phyloP scores from a whole-genome alignment of 495 filamentous ascomycete genomes.

The Penicillium pulvis region DNA sequence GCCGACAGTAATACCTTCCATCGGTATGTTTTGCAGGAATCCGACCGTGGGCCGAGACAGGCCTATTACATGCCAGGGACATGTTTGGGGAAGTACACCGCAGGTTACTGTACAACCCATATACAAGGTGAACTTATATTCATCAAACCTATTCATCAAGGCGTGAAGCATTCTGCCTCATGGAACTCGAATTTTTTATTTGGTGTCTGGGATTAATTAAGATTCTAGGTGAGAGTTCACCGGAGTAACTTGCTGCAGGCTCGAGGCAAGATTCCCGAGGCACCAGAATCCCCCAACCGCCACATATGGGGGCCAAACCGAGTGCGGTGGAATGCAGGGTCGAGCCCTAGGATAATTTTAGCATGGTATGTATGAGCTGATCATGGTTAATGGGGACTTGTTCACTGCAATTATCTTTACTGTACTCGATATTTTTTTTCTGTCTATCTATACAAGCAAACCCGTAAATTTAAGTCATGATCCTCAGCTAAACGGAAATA shows the following conservation, averaged over 20 bases:
- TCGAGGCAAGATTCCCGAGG: neutral
- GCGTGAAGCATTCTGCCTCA: too few species aligned
- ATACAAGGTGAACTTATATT: neutral
- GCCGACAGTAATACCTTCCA: neutral
- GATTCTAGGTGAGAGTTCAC: neutral
- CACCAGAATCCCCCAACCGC: neutral
- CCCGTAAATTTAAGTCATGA: neutral
- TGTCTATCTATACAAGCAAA: neutral
- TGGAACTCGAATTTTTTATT: too few species aligned
- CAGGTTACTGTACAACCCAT: slow-evolving; percentile 12
- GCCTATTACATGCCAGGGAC: slow-evolving; percentile 8
- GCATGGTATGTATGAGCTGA: slow-evolving; percentile 2
- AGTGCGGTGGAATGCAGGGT: slow-evolving; percentile 16
- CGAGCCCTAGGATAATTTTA: slow-evolving; percentile 5
- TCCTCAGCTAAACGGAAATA: neutral
- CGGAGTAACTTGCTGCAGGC: neutral
- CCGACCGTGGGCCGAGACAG: slow-evolving; percentile 11
- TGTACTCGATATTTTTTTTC: neutral
- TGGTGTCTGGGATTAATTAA: too few species aligned
- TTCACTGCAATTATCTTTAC: neutral
- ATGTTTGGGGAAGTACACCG: slow-evolving; percentile 9
- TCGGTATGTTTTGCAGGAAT: slow-evolving; percentile 11
- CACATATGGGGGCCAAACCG: slow-evolving; percentile 10
- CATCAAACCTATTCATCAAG: neutral
- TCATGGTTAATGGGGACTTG: neutral